These are phyloP conservation scores for Trichoderma polysporum DNA, from an alignment of 2,329 filamentous ascomycete genomes.

Conservation along the genomic window DNA sequence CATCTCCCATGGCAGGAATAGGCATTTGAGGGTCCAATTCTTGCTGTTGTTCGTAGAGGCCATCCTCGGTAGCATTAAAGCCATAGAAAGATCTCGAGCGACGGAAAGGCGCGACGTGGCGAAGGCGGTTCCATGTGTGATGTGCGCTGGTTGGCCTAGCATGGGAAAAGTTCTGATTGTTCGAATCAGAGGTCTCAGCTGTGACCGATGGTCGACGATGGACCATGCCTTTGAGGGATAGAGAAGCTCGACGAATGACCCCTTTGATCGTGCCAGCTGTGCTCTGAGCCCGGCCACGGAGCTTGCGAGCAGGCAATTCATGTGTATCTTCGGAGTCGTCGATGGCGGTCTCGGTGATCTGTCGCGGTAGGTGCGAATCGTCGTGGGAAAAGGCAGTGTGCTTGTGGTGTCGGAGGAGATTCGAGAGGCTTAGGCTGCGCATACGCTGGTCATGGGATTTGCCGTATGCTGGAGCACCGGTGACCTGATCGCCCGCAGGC, in stretches of 20 bases:
- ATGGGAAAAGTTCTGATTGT: constrained; percentile 31
- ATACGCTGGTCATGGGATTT: constrained; percentile 40
- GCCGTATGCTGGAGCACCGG: constrained; percentile 21
- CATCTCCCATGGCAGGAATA: constrained; percentile 50
- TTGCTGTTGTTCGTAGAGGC: constrained; percentile 34
- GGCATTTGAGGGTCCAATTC: constrained; percentile 36
- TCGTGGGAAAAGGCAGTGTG: constrained; percentile 40
- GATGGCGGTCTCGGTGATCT: constrained; percentile 34
- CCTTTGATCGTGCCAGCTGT: constrained; percentile 44
- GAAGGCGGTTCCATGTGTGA: constrained; percentile 51
- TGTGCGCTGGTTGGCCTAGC: constrained; percentile 48
- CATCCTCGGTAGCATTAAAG: constrained; percentile 36
- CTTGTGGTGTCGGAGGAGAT: constrained; percentile 51
- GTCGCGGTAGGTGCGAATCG: constrained; percentile 32
- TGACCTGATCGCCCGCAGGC: constrained; percentile 3
- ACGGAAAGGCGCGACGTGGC: constrained; percentile 52
- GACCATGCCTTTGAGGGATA: constrained; percentile 54
- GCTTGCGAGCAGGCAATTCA: constrained; percentile 26
- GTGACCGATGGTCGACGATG: constrained; percentile 47
- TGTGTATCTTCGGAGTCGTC: constrained; percentile 33
- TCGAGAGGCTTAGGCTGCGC: constrained; percentile 51
- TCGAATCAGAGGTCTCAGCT: constrained; percentile 32
- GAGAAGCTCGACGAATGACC: constrained; percentile 55
- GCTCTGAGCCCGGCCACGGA: constrained; percentile 30
- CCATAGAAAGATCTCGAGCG: constrained; percentile 48